Evolutionary conservation across 1,139 yeast genomes (phyloP), one percentile per base, ranked within the genome.

Genomic region (Kazachstania sp.): DNA sequence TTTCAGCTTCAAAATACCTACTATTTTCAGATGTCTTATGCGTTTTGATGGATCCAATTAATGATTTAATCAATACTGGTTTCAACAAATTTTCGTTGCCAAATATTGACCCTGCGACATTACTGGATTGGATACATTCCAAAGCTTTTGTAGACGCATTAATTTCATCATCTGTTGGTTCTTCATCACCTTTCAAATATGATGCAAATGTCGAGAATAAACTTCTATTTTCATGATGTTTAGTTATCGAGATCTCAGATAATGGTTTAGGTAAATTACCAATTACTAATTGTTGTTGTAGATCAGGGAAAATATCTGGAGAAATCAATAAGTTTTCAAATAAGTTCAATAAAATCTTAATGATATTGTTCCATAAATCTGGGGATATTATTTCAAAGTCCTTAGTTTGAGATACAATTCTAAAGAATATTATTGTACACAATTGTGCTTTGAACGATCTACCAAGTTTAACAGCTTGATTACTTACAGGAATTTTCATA

Each of bases 141-240:
- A 84, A 69, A 0, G 96, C 83, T 4, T 88, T 82, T 23, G 84
- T 66, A 0, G 97, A 85, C 2, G 87, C 77, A 52, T 88, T 96
- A 44, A 94, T 82, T 58, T 90, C 97, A 57, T 85, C 95, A 49
- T 85, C 95, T 1, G 94, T 78, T 3, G 98, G 98, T 63, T 90
- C 97, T 7, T 86, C 95, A 56, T 88, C 97, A 15, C 97, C 94
- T 55, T 94, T 86, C 65, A 94, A 75, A 59, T 88, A 90, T 0
- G 96, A 87, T 1, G 97, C 88, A 56, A 94, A 82, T 0, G 97
- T 85, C 1, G 95, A 86, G 49, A 94, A 77, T 23, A 94, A 63
- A 1, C 97, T 95, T 57, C 80, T 84, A 20, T 73, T 75, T 26
- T 78, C 73, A 49, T 79, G 79, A 0, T 78, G 68, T 54, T 86